Percentiles rank a stretch among this genome's conserved stretches.
These are phyloP conservation scores for Pezicula carpinea DNA, from an alignment of 2,329 filamentous ascomycete genomes.

Conservation along the genomic window DNA sequence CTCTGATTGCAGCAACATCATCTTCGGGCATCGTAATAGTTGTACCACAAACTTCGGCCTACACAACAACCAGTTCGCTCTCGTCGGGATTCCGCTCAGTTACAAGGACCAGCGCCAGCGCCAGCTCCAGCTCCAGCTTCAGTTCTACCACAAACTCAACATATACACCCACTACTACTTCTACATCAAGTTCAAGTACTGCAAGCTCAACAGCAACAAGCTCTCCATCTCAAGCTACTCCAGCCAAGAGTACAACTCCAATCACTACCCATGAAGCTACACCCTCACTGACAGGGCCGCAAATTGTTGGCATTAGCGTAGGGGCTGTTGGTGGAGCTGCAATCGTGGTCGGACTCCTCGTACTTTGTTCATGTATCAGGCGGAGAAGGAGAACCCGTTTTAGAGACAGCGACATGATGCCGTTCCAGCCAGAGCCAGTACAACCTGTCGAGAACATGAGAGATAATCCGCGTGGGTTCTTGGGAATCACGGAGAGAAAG, in stretches of 20 bases:
- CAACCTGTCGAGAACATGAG: conserved; percentile 19
- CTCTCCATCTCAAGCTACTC: conserved; percentile 13
- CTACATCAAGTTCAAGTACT: conserved; percentile 9
- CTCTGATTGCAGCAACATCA: conserved; percentile 39
- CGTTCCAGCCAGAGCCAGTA: conserved; percentile 25
- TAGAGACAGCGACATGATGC: conserved; percentile 28
- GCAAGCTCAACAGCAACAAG: conserved; percentile 12
- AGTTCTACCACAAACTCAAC: conserved; percentile 2
- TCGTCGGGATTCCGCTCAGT: neutral
- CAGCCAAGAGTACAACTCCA: neutral
- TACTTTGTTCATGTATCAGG: conserved; percentile 31
- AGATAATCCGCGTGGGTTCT: conserved; percentile 12
- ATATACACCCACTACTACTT: conserved; percentile 3
- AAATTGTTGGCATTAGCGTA: conserved; percentile 55
- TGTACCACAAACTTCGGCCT: conserved; percentile 5
- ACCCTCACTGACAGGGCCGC: conserved; percentile 27
- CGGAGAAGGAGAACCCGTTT: conserved; percentile 22
- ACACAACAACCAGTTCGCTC: conserved; percentile 5
- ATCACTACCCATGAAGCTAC: neutral
- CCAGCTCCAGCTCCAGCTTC: conserved; percentile 15
- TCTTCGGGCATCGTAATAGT: conserved; percentile 31
- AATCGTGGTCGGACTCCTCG: conserved; percentile 43
- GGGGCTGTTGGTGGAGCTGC: conserved; percentile 46
- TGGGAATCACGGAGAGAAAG: conserved; percentile 12
- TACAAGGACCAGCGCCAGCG: neutral